Conservation (phyloP, 169 alveolate species). For the Eimeria maxima region DNA sequence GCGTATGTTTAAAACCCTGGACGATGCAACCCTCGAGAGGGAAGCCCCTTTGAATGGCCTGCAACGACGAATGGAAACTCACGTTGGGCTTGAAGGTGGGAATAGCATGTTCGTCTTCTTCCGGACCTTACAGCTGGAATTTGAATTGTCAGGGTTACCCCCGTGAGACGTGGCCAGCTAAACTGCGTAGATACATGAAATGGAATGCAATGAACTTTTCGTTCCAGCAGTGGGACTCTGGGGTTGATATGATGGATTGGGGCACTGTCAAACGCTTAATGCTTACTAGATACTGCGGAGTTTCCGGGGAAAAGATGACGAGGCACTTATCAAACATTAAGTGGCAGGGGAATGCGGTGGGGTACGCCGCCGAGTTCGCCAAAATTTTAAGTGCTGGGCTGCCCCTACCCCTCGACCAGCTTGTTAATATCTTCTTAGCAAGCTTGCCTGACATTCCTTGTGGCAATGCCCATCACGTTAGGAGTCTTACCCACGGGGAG, state of each 20-base stretch:
- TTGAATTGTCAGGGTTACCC: not conserved
- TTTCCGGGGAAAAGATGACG: not conserved
- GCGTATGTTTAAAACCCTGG: not conserved
- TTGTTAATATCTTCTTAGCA: not conserved
- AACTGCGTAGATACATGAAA: not conserved
- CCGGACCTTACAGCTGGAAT: not conserved
- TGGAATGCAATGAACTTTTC: not conserved
- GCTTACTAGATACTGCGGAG: not conserved
- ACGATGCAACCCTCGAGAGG: not conserved
- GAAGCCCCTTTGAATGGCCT: not conserved
- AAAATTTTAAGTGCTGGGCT: too few species aligned
- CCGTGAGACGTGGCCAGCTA: not conserved
- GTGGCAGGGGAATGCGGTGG: too few species aligned
- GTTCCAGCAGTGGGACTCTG: not conserved
- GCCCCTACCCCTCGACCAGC: not conserved
- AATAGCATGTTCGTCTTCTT: not conserved
- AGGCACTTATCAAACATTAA: too few species aligned
- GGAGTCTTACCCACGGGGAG: not conserved
- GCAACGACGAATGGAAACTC: not conserved
- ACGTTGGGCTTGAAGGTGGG: not conserved
- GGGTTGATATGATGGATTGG: not conserved
- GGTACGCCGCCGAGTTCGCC: not conserved
- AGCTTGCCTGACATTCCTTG: not conserved
- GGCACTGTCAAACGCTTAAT: not conserved
- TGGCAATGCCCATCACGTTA: not conserved